These are phyloP conservation scores for Cucumis cinereus DNA, from an alignment of 306 rosid genomes.

Conservation along the genomic window DNA sequence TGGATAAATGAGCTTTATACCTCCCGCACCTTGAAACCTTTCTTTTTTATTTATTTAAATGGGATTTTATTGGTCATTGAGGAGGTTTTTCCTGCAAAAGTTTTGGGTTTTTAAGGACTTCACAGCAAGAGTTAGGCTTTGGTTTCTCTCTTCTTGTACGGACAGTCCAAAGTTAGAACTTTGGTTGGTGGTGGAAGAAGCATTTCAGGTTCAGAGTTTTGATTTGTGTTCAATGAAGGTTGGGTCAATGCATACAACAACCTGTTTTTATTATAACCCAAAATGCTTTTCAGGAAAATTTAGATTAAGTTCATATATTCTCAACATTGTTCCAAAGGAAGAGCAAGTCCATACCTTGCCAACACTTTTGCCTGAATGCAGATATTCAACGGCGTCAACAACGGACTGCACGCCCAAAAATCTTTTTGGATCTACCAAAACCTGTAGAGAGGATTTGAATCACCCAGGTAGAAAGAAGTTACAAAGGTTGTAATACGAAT, in stretches of 20 bases:
- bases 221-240: slow-evolving; percentile 40
- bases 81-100: background rate
- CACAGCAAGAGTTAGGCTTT: background rate
- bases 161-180: background rate
- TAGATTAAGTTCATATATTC: background rate
- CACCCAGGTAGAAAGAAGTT: background rate
- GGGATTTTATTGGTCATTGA: background rate
- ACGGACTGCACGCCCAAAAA: slow-evolving; percentile 65
- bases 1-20: background rate
- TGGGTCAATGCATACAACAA: slow-evolving; percentile 78
- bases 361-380: slow-evolving; percentile 89
- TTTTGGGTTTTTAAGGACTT: background rate
- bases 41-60: background rate
- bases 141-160: background rate
- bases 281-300: background rate
- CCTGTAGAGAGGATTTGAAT: slow-evolving; percentile 22
- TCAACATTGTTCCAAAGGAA: background rate
- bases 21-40: background rate
- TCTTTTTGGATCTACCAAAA: slow-evolving; percentile 63
- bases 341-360: slow-evolving; percentile 59
- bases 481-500: background rate
- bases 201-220: slow-evolving; percentile 36
- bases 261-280: slow-evolving; percentile 32
- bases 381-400: slow-evolving; percentile 85
- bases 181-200: background rate